A percentile compares a stretch with the other conserved stretches of the same genome.
Conservation (phyloP, 768 basidiomycete species). For the Tricholoma bakamatsutake region DNA sequence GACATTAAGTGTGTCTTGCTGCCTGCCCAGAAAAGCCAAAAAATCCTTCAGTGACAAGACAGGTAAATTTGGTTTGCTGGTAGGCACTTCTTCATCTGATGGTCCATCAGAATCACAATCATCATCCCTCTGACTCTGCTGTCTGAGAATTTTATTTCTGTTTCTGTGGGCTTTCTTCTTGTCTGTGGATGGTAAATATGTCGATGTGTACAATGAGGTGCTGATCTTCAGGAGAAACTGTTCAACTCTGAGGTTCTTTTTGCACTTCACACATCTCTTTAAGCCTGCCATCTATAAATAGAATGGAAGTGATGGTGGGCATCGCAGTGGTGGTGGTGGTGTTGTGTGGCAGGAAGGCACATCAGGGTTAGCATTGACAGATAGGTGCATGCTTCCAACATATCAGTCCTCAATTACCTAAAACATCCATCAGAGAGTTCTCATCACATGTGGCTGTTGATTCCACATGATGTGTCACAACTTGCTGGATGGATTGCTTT, state of each 20-base stretch:
- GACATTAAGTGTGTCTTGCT: background rate
- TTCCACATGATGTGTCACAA: no score
- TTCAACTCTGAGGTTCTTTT: background rate
- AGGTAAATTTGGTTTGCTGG: background rate
- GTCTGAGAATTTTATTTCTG: background rate
- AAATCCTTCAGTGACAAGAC: background rate
- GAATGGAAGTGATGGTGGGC: no score
- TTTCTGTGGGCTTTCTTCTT: background rate
- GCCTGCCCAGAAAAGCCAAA: background rate
- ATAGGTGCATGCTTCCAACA: no score
- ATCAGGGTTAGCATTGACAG: no score
- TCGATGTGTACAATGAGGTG: background rate
- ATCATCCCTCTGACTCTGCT: background rate
- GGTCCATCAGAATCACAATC: background rate
- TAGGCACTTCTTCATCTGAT: background rate
- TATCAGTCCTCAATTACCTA: no score
- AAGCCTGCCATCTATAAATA: background rate
- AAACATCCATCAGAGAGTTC: no score
- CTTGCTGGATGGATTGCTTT: no score
- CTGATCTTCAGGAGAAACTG: background rate
- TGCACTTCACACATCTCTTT: background rate
- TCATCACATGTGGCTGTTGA: no score
- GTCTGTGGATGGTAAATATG: background rate
- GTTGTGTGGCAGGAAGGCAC: no score
- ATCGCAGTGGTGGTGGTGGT: no score